A percentile compares a stretch with the other conserved stretches of the same genome.
Conservation (phyloP, 805 yeast genomes). For the Yamadazyma kitorensis region DNA sequence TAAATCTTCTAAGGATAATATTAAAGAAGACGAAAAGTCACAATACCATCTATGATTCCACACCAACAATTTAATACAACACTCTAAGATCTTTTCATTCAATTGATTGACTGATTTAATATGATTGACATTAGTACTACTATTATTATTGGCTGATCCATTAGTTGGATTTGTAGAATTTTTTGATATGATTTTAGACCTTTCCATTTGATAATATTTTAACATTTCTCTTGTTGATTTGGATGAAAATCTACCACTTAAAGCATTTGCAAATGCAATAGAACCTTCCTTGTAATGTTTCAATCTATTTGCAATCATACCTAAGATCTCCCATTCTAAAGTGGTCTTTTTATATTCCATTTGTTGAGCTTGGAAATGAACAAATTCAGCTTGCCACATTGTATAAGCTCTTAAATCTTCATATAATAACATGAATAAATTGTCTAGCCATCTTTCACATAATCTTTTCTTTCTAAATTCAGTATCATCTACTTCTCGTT, state of each 20-base stretch:
- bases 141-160: neutral
- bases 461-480: conserved; percentile 63
- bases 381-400: conserved; percentile 88
- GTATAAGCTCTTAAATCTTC: conserved; percentile 81
- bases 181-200: conserved; percentile 33
- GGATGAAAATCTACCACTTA: conserved; percentile 75
- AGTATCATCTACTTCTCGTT: conserved; percentile 21
- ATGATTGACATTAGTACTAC: conserved; percentile 26
- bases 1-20: conserved; percentile 55
- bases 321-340: conserved; percentile 90
- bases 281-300: conserved; percentile 88
- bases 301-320: conserved; percentile 78
- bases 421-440: conserved; percentile 62
- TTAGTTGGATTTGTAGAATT: conserved; percentile 19
- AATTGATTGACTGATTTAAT: conserved; percentile 40
- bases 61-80: conserved; percentile 76
- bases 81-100: conserved; percentile 61
- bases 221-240: conserved; percentile 73
- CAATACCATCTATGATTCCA: conserved; percentile 99
- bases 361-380: conserved; percentile 87
- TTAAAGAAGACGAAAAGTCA: conserved; percentile 74
- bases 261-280: conserved; percentile 72
- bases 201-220: conserved; percentile 57
- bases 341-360: conserved; percentile 74
- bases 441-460: conserved; percentile 75